Base-by-base conservation (phyloP, 1,139 yeast genomes). In the Pichia sorboxylosa region DNA sequence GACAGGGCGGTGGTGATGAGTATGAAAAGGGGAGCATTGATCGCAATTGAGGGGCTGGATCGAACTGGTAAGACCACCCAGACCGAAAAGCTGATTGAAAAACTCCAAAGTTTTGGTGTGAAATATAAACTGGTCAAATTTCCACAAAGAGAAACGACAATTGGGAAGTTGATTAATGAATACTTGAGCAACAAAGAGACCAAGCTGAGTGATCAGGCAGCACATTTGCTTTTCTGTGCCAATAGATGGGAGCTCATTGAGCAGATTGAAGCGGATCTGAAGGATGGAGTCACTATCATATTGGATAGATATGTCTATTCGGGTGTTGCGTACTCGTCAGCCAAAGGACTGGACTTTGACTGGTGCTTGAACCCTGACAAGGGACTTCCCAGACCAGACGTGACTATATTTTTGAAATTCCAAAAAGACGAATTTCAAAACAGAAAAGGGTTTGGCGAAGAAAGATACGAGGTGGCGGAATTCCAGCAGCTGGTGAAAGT, bases 1-100 rank as follows among this genome's bases (percentile, higher is more conserved):
- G n/a, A n/a, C n/a, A n/a, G n/a, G n/a, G n/a, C n/a, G n/a, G n/a
- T n/a, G n/a, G n/a, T n/a, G n/a, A n/a, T n/a, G n/a, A 19, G 5
- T 22, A 33, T 35, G 41, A 39, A 33, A 30, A 49, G 95, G 43
- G 96, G 96, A 3, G 66, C 67, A 30, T 61, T 92, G 31, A 78
- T 92, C 17, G 68, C 84, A 6, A 66, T 92, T 5, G 99, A 92
- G 55, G 99, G 99, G 0, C 69, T 90, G 2, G 99, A 92, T 51
- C 61, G 98, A 33, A 79, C 97, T 0, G 99, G 99, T 0, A 92
- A 92, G 52, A 73, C 95, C 1, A 85, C 97, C 0, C 98, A 92
- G 53, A 78, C 90, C 3, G 49, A 58, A 3, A 49, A 47, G 13
- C 56, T 83, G 8, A 41, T 58, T 5, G 38, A 41, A 3, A 39